Evolutionary conservation across 1,139 yeast genomes (phyloP), one percentile per base, ranked within the genome.

Genomic region (Kodamaea sp.): DNA sequence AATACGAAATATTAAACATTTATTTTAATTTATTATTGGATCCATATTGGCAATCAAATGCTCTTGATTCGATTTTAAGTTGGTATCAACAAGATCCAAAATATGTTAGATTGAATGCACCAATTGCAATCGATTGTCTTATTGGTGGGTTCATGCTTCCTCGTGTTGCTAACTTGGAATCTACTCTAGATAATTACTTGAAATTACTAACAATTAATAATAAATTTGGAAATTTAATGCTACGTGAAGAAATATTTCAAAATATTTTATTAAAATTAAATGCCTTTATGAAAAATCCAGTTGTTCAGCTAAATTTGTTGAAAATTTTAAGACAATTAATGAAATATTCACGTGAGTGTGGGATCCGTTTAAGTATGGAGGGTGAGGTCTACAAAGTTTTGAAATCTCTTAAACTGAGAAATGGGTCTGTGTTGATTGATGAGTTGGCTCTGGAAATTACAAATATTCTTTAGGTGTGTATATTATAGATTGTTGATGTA

Each of bases 1-100:
- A 64, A 37, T 50, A 67, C 42, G 62, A 66, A 27, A 69, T 78
- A 2, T 52, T 79, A n/a, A 60, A 63, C 6, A 66, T 73, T 2
- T 79, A 79, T 45, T 60, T 73, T 32, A 63, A 64, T 24, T 60
- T 81, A 9, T 56, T 81, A 10, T 52, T 70, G 8, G 84, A 82
- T 51, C 80, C 84, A 0, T 77, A 79, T 47, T 82, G 88, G 88
- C 86, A 81, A 53, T 78, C 81, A 12, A 78, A 78, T 57, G 81
- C 86, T 0, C 65, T 81, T 47, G 87, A 82, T 35, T 73, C 87
- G 1, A 63, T 82, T 7, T 45, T 65, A 24, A 59, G 53, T 36
- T 73, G 77, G 78, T 50, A 56, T 34, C 57, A 58, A 32, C 60
- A 57, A 35, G 67, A 67, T 37, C 53, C 59, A 2, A 44, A 39